Conservation (phyloP, 2,329 filamentous ascomycete species). For the Fusarium abutilonis region DNA sequence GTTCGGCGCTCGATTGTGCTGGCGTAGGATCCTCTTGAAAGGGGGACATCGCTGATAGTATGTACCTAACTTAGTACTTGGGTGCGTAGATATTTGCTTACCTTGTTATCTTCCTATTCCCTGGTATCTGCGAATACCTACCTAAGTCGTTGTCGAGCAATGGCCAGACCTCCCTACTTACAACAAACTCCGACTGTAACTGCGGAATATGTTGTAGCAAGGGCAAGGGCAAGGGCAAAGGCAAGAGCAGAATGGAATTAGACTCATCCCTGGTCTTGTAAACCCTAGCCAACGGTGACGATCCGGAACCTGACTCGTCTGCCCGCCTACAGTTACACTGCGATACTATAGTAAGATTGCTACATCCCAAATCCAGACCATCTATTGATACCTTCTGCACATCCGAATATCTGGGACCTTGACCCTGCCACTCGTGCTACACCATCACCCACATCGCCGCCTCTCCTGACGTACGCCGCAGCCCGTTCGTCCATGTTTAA, state of each 20-base stretch:
- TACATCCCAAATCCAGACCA: conserved; percentile 16
- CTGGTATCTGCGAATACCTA: too few relatives aligned
- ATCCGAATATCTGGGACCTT: conserved; percentile 12
- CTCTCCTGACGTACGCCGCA: conserved; percentile 13
- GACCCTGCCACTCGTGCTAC: not conserved
- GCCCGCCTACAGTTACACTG: conserved; percentile 26
- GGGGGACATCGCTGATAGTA: too few relatives aligned
- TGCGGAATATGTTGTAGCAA: not conserved
- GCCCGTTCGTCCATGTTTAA: conserved; percentile 23
- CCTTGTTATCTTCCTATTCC: too few relatives aligned
- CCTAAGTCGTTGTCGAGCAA: too few relatives aligned
- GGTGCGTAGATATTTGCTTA: too few relatives aligned
- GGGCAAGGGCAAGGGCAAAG: conserved; percentile 1
- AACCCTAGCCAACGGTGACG: conserved; percentile 25
- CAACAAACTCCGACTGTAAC: too few relatives aligned
- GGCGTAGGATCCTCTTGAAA: conserved; percentile 5
- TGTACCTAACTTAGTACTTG: too few relatives aligned
- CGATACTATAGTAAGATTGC: conserved; percentile 26
- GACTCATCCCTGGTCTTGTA: conserved; percentile 14
- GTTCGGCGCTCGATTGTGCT: conserved; percentile 9
- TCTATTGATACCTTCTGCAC: conserved; percentile 20
- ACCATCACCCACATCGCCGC: not conserved
- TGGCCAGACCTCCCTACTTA: too few relatives aligned
- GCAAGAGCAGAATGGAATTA: not conserved
- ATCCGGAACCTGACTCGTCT: conserved; percentile 30